phyloP scores from a whole-genome alignment of 345 rosid genomes.

The Cochlearia excelsa region DNA sequence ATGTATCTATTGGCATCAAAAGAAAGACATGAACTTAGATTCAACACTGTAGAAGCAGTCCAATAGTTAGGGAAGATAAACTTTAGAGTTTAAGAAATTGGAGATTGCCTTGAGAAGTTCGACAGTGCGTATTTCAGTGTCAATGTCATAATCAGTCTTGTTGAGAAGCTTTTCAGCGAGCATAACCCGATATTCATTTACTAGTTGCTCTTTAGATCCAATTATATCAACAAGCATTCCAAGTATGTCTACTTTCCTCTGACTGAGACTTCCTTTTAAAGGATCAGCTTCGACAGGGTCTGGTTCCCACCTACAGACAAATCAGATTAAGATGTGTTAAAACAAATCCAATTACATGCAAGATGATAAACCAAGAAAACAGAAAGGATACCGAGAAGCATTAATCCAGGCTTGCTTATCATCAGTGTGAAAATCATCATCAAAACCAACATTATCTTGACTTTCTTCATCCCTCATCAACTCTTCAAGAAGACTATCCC shows the following conservation, averaged over 20 bases:
- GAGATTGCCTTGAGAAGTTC: conserved; percentile 88
- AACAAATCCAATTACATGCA: conserved; percentile 9
- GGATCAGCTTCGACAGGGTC: conserved; percentile 96
- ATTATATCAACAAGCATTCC: conserved; percentile 94
- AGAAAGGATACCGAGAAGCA: conserved; percentile 53
- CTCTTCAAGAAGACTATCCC: conserved; percentile 98
- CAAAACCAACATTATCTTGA: conserved; percentile 63
- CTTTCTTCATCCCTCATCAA: conserved; percentile 88
- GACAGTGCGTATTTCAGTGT: conserved; percentile 84
- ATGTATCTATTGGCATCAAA: conserved; percentile 58
- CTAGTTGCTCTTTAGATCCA: conserved; percentile 94
- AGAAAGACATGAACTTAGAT: conserved; percentile 9
- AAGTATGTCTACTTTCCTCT: conserved; percentile 81
- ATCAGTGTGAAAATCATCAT: conserved; percentile 76
- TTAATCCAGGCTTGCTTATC: conserved; percentile 90
- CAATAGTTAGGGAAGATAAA: neutral
- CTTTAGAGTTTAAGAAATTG: conserved; percentile 9
- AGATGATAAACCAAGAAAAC: conserved; percentile 9
- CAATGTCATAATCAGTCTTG: conserved; percentile 92
- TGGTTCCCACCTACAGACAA: conserved; percentile 85
- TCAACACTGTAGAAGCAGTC: conserved; percentile 4
- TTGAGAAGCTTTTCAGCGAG: conserved; percentile 96
- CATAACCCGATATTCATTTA: conserved; percentile 92
- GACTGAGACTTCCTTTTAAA: conserved; percentile 70
- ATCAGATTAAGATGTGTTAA: conserved; percentile 15